Base-by-base conservation (phyloP, 2,329 filamentous ascomycete species). In the Aspergillus clavatus region DNA sequence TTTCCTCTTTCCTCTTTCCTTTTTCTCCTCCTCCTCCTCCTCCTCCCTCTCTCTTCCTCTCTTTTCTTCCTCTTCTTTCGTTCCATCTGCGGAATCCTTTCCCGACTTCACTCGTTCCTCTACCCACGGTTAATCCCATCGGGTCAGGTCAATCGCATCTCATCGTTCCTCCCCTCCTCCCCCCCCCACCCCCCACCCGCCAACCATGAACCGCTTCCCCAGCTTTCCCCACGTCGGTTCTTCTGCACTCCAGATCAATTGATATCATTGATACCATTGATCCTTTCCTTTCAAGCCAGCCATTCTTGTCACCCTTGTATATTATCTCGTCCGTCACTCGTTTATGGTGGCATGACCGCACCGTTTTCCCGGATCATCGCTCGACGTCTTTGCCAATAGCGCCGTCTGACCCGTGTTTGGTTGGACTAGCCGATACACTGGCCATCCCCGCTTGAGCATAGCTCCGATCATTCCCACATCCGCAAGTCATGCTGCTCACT, bases 401-500 rank as follows among this genome's bases (percentile, higher is more conserved):
- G 29, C 29, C 18, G 31, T 19, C 16, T 18, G 31, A 35, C 31
- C 31, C n/a, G 36, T 23, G 36, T 26, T 38, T 38, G 36, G n/a
- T n/a, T n/a, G n/a, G n/a, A n/a, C n/a, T n/a, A 33, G 24, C 27
- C 16, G 10, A 7, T 19, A 11, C 7, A n/a, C 11, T 19, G 29
- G 8, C 35, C 21, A 21, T 21, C 36, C 36, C 12, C 5, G 16
- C 22, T 23, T 33, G n/a, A 16, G n/a, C 29, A 33, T 14, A 16
- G 11, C 18, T 29, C 45, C 39, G 38, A 28, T 38, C 39, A 23
- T 27, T 10, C 18, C 16, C 11, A 6, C 31, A 11, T 18, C 18
- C 27, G 24, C 36, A 28, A 45, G 47, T 40, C 31, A 76, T 76
- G 73, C 73, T 76, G 67, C 74, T 77, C 65, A 76, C 73, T 55